Percentiles rank a stretch among this genome's conserved stretches.
Evolutionary conservation across 116 monocot species (phyloP).

Genomic region (Cymodocea nodosa): DNA sequence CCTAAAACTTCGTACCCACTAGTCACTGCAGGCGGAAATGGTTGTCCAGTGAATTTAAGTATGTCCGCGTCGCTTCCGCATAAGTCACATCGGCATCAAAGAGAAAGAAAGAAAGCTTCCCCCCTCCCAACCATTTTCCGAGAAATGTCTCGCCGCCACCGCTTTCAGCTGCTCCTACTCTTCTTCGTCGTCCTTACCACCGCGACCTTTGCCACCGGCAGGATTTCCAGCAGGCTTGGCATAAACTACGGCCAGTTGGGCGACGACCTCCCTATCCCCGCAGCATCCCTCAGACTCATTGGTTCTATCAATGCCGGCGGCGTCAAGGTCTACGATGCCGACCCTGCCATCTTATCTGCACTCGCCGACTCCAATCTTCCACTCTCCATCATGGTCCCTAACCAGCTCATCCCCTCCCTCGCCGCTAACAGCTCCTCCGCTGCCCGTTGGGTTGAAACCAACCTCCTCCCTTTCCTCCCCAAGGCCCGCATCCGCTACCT

Average conservation of each 20-base stretch:
- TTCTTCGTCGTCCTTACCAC: neutral
- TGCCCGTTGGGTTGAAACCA: constrained; percentile 44
- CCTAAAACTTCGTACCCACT: no score
- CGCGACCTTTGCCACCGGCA: neutral
- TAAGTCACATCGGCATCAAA: no score
- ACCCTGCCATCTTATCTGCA: constrained; percentile 47
- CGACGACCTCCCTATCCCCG: constrained; percentile 57
- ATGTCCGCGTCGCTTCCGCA: no score
- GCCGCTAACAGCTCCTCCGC: constrained; percentile 48
- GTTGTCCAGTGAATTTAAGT: no score
- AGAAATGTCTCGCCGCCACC: neutral
- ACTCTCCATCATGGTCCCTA: constrained; percentile 84
- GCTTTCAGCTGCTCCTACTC: neutral
- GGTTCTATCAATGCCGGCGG: constrained; percentile 33
- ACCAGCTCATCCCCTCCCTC: constrained; percentile 56
- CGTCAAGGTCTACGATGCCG: constrained; percentile 89
- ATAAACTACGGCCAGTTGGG: constrained; percentile 90
- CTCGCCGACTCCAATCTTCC: constrained; percentile 40
- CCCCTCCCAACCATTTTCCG: constrained; percentile 8
- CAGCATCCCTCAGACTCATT: constrained; percentile 35
- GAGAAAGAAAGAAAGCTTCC: no score
- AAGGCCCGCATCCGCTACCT: constrained; percentile 58
- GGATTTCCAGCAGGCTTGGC: constrained; percentile 24
- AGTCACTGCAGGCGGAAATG: no score
- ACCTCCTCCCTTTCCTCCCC: constrained; percentile 50